These are phyloP conservation scores for Lycium barbarum DNA, from an alignment of 257 asterid species.

Conservation along the genomic window DNA sequence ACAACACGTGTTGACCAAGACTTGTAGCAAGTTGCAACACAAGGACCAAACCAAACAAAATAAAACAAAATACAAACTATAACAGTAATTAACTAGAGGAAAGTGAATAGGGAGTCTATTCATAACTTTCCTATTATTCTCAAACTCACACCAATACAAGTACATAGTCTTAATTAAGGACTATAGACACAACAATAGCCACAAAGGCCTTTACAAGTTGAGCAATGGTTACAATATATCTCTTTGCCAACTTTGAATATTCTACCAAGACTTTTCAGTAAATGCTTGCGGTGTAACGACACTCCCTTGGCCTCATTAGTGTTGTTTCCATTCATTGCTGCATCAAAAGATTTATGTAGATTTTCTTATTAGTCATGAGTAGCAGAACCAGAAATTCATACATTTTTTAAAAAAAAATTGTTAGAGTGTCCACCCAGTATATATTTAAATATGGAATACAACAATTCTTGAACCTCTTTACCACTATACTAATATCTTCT, in stretches of 20 bases:
- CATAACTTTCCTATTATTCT: neutral
- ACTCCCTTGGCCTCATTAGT: neutral
- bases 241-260: neutral
- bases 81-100: neutral
- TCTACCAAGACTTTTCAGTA: neutral
- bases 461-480: neutral
- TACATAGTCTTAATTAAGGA: neutral
- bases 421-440: neutral
- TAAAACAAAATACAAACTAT: neutral
- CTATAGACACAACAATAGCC: neutral
- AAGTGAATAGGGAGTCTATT: neutral
- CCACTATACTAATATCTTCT: neutral
- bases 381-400: neutral
- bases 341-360: neutral
- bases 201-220: neutral
- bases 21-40: neutral
- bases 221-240: neutral
- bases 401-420: no score
- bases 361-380: neutral
- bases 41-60: neutral
- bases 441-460: neutral
- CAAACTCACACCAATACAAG: neutral
- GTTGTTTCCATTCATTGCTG: neutral
- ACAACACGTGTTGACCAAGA: neutral
- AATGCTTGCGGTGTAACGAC: neutral